These are phyloP conservation scores for Candida endomychidarum DNA, from an alignment of 805 yeast species.

Conservation along the genomic window DNA sequence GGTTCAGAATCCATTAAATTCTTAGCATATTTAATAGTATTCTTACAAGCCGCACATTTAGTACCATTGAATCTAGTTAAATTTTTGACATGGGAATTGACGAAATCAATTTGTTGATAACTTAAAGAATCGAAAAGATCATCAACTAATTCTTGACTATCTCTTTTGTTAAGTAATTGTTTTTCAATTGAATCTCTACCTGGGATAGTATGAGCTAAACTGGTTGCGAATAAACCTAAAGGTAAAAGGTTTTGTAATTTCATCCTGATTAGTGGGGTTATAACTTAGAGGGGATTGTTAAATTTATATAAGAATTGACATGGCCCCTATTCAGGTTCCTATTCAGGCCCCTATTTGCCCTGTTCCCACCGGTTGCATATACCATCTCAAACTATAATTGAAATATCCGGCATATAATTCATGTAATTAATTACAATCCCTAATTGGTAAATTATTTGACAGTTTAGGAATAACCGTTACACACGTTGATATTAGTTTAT, in stretches of 20 bases:
- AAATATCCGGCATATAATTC: background rate
- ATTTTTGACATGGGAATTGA: constrained; percentile 25
- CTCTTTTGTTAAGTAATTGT: constrained; percentile 15
- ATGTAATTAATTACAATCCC: background rate
- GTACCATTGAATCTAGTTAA: constrained; percentile 33
- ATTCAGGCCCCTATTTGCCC: no score
- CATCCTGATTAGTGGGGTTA: no score
- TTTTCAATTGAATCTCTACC: constrained; percentile 14
- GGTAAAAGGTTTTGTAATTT: background rate
- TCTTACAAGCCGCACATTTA: constrained; percentile 35
- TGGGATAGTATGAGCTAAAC: constrained; percentile 14
- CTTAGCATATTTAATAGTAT: constrained; percentile 32
- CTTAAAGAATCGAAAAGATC: constrained; percentile 25
- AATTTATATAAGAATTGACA: no score
- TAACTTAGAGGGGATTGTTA: no score
- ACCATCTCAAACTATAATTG: no score
- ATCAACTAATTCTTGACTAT: constrained; percentile 24
- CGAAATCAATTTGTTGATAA: constrained; percentile 27
- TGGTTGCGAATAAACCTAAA: background rate
- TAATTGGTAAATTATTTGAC: background rate
- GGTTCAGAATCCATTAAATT: constrained; percentile 27
- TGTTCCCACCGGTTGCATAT: no score
- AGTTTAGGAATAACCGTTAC: background rate
- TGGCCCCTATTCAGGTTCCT: no score
- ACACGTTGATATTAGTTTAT: no score